Percentiles rank a stretch among this genome's conserved stretches.
Evolutionary conservation across 371 early-diverging fungal species (phyloP).

Genomic region (Amoeboaphelidium protococcarum): DNA sequence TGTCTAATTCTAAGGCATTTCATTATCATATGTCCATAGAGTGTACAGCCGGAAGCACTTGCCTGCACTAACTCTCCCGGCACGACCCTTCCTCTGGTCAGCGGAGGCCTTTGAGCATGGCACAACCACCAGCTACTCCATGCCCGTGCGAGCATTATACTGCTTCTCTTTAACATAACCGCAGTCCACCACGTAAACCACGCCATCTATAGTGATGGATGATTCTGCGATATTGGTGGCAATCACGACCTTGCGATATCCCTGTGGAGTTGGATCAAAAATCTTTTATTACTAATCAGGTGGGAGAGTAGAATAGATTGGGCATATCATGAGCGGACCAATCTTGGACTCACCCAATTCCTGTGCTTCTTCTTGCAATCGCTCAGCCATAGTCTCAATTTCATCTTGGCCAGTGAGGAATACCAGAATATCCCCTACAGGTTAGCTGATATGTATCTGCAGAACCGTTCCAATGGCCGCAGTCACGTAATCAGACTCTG

Average conservation of each 20-base stretch:
- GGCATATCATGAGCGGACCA: slow-evolving; percentile 66
- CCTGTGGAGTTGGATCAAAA: slow-evolving; percentile 49
- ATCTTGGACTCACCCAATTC: slow-evolving; percentile 72
- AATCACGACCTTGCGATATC: slow-evolving; percentile 23
- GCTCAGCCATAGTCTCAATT: slow-evolving; percentile 76
- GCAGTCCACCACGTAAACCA: slow-evolving; percentile 75
- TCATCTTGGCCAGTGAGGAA: slow-evolving; percentile 98
- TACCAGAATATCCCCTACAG: slow-evolving; percentile 78
- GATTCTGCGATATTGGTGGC: slow-evolving; percentile 49
- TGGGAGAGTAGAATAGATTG: slow-evolving; percentile 83
- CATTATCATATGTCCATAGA: slow-evolving; percentile 70
- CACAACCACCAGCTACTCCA: slow-evolving; percentile 82
- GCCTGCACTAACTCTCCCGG: slow-evolving; percentile 90
- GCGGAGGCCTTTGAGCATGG: slow-evolving; percentile 89
- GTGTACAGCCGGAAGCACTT: slow-evolving; percentile 96
- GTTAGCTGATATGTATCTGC: slow-evolving; percentile 77
- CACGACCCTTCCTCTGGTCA: slow-evolving; percentile 91
- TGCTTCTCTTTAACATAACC: slow-evolving; percentile 90
- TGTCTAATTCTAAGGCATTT: slow-evolving; percentile 69
- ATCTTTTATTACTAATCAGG: slow-evolving; percentile 79
- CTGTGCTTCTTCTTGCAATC: slow-evolving; percentile 41
- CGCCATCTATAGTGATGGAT: slow-evolving; percentile 57
- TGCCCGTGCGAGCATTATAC: slow-evolving; percentile 75
- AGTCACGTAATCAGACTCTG: slow-evolving; percentile 88
- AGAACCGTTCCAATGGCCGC: slow-evolving; percentile 83